Evolutionary conservation across 2,329 filamentous ascomycete genomes (phyloP), one percentile per base, ranked within the genome.

Genomic region (Zalaria obscura): DNA sequence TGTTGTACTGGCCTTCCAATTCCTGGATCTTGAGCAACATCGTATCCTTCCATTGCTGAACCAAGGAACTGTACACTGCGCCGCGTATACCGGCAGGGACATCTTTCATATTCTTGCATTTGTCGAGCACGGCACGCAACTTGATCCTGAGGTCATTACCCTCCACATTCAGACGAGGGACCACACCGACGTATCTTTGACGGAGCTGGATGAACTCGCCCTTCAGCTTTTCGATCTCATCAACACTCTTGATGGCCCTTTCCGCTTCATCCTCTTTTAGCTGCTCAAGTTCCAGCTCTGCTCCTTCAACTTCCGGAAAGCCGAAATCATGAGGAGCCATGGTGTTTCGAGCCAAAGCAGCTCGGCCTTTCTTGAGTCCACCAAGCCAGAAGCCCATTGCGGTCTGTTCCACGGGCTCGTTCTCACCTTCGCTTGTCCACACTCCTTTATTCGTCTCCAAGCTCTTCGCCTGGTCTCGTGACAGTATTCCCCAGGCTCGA

Each of bases 41-140:
- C 1, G 58, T 53, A 1, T 59, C 58, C 41, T 84, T 71, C 1
- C 76, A 58, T 40, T 65, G 56, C 1, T 66, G 59, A 48, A 79
- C 75, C 42, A 89, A 69, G 42, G 73, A 64, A 35, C 74, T 71
- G 57, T 88, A 93, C 0, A 89, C 65, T 0, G 68, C 64, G 0
- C 78, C 78, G 4, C 85, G 75, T 11, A 69, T 57, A 3, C 61
- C 56, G 0, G 59, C 50, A 0, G 69, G 67, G 7, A 89, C 72
- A 0, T 69, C 64, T 60, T 75, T 83, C 10, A 89, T 57, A 48
- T 88, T 70, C 0, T 65, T 26, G 10, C 32, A 37, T 25, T 43
- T 40, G 37, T 18, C 18, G 18, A 18, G 18, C 18, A 18, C 18
- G 18, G 18, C 18, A 18, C 18, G 18, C 18, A 18, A 18, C 18